Evolutionary conservation across 129 eudicot species (phyloP), one percentile per base, ranked within the genome.

Genomic region (Lactuca sativa): DNA sequence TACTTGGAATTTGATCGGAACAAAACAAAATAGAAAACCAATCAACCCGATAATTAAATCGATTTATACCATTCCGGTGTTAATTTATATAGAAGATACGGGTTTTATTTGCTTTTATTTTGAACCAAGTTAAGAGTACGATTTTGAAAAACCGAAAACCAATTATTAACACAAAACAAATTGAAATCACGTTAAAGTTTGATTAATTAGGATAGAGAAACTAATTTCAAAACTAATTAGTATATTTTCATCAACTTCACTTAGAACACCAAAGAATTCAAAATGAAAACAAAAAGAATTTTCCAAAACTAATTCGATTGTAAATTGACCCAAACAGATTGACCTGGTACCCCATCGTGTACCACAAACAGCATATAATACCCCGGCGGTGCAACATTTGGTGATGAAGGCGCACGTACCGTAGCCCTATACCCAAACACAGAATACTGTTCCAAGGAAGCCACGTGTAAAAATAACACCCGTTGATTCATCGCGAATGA

Each of bases 341-440:
- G 82, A 30, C 96, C 74, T 0, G 98, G 98, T 1, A 92, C 77
- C 25, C 85, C 90, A 56, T 71, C 85, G 44, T 89, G 88, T 0
- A 93, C 95, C 47, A 85, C 90, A 78, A 90, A 93, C 95, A 93
- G 12, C 98, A 93, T 84, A 71, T 89, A 93, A 76, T 84, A 93
- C 21, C 98, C 98, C 7, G 95, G 95, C 0, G 97, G 98, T 36
- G 98, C 97, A 71, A 93, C 69, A 40, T 80, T 81, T 4, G 56
- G 63, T 7, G 86, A 61, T 53, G 82, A 57, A 30, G 98, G 95
- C 53, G 91, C 88, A 52, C 47, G 52, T 66, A 83, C 98, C 31
- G 76, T 79, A 62, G 83, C 89, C 71, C 73, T 88, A 44, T 80
- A 74, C 32, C 61, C 86, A 36, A 81, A 67, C 8, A 31, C 56